A percentile compares a stretch with the other conserved stretches of the same genome.
Evolutionary conservation across 129 eudicot species (phyloP).

Genomic region (Escallonia herrerae): DNA sequence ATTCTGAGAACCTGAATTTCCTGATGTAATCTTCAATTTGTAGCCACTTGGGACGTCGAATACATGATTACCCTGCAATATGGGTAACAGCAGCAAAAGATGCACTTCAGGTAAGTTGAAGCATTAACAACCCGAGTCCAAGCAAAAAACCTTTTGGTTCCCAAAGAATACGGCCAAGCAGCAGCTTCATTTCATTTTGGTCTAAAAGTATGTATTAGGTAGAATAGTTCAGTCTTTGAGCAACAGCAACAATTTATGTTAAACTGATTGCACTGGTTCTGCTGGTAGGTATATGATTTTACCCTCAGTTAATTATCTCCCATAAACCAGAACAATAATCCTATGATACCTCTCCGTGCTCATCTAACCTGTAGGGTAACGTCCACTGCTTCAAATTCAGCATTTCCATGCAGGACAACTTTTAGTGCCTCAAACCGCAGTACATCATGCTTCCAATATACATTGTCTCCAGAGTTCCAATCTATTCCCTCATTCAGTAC

Average conservation of each 20-base stretch:
- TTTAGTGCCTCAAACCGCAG: constrained; percentile 63
- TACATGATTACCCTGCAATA: constrained; percentile 82
- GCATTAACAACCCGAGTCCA: no score
- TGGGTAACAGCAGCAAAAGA: constrained; percentile 6
- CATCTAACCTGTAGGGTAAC: constrained; percentile 67
- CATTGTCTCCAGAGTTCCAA: constrained; percentile 70
- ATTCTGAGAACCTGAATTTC: constrained; percentile 52
- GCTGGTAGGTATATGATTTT: neutral
- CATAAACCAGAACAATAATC: neutral
- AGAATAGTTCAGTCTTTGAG: neutral
- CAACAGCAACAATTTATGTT: neutral
- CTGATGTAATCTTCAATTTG: constrained; percentile 67
- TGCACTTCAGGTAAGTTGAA: neutral
- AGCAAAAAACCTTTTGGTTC: no score
- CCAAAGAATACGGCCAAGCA: no score
- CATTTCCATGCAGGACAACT: constrained; percentile 90
- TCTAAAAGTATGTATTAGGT: neutral
- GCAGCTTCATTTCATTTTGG: no score
- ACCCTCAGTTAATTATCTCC: neutral
- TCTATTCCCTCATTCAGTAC: constrained; percentile 72
- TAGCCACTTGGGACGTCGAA: constrained; percentile 95
- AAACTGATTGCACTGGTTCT: neutral
- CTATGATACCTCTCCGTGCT: neutral
- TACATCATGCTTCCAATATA: constrained; percentile 94
- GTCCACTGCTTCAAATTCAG: constrained; percentile 92